A percentile compares a stretch with the other conserved stretches of the same genome.
Evolutionary conservation across 176 grass and related monocot species (phyloP).

Genomic region (Aegilops speltoides): DNA sequence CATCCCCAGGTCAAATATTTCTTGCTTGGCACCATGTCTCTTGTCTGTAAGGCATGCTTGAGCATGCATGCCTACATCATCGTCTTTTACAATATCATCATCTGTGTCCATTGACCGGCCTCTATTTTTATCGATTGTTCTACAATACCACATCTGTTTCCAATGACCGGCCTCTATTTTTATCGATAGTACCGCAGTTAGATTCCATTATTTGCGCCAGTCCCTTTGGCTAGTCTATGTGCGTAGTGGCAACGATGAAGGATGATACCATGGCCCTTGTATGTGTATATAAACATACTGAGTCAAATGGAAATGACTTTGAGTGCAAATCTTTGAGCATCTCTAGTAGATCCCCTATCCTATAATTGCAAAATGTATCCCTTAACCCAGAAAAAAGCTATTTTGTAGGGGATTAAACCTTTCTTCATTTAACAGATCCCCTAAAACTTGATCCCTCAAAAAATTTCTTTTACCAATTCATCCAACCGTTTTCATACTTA

Average conservation of each 20-base stretch:
- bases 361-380: too few relatives aligned
- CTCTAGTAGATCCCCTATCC: too few relatives aligned
- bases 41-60: neutral
- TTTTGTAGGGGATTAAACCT: too few relatives aligned
- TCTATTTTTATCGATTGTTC: neutral
- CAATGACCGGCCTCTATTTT: neutral
- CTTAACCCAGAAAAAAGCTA: too few relatives aligned
- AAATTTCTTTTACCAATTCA: too few relatives aligned
- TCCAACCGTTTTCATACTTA: too few relatives aligned
- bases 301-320: neutral
- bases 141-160: neutral
- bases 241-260: neutral
- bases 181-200: neutral
- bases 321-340: neutral
- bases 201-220: neutral
- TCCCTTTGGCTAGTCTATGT: neutral
- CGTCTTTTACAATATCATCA: neutral
- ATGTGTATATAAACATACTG: neutral
- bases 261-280: neutral
- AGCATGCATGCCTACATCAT: neutral
- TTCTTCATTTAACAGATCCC: too few relatives aligned
- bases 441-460: too few relatives aligned
- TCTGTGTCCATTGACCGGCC: neutral
- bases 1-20: neutral
- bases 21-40: neutral